These are phyloP conservation scores for Picea engelmannii DNA, from an alignment of 83 land plant species.

Conservation along the genomic window DNA sequence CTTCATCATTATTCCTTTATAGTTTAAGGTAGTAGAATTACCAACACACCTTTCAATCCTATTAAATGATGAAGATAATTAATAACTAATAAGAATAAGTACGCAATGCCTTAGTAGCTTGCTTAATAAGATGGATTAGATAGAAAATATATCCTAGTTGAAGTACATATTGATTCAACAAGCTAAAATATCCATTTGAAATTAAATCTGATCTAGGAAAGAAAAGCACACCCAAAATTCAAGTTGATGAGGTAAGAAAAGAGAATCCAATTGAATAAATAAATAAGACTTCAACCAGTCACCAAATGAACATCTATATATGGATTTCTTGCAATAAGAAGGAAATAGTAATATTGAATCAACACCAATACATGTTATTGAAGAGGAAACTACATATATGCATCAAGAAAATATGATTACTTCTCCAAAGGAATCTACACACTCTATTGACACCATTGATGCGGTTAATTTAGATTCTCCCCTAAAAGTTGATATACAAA, in stretches of 20 bases:
- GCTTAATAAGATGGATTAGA: background rate
- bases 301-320: background rate
- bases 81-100: too few species aligned
- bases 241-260: background rate
- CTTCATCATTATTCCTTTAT: too few species aligned
- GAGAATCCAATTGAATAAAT: constrained; percentile 4
- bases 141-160: background rate
- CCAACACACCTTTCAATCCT: too few species aligned
- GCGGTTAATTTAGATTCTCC: background rate
- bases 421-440: constrained; percentile 1
- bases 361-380: background rate
- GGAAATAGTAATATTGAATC: background rate
- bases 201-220: background rate
- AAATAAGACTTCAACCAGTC: background rate
- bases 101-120: too few species aligned
- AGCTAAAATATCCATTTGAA: background rate
- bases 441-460: background rate
- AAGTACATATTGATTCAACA: background rate
- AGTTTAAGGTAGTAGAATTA: too few species aligned
- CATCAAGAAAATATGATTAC: background rate
- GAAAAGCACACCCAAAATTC: background rate
- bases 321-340: background rate
- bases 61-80: too few species aligned
- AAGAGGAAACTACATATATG: background rate
- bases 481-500: background rate